Evolutionary conservation across 345 rosid genomes (phyloP).

Genomic region (Salix caprea): DNA sequence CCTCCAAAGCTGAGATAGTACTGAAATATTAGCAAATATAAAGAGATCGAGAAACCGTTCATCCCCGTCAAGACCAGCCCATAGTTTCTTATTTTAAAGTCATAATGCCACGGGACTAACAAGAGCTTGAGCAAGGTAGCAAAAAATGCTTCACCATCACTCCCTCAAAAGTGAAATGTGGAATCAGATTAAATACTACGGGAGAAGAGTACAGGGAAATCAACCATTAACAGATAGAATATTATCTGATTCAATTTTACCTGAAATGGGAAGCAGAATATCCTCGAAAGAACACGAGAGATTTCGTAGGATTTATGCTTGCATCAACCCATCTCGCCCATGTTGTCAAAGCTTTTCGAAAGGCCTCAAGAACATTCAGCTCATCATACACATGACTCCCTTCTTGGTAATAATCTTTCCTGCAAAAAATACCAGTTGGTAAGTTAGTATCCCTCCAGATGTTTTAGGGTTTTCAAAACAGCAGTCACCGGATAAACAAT

Average conservation of each 20-base stretch:
- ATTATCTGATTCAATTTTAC: slow-evolving; percentile 23
- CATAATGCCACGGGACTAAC: neutral
- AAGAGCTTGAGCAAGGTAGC: neutral
- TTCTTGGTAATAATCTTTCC: slow-evolving; percentile 94
- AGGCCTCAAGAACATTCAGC: slow-evolving; percentile 84
- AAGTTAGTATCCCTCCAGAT: neutral
- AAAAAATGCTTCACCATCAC: neutral
- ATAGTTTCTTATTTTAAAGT: neutral
- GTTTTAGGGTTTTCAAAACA: too few relatives aligned
- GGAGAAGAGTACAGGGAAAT: neutral
- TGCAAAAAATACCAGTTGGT: slow-evolving; percentile 25
- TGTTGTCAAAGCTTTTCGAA: slow-evolving; percentile 77
- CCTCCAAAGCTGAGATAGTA: neutral
- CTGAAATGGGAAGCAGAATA: slow-evolving; percentile 96
- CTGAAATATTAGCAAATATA: neutral
- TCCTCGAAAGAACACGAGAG: slow-evolving; percentile 83
- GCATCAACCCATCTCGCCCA: slow-evolving; percentile 95
- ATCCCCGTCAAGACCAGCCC: neutral
- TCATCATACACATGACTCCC: slow-evolving; percentile 73
- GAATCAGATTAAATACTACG: neutral
- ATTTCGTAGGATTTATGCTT: slow-evolving; percentile 53
- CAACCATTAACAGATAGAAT: neutral
- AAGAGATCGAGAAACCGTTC: neutral
- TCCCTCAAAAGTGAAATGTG: neutral
- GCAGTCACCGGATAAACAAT: neutral